A percentile compares a stretch with the other conserved stretches of the same genome.
Evolutionary conservation across 2,329 filamentous ascomycete genomes (phyloP).

Genomic region (Paecilomyces niveus): DNA sequence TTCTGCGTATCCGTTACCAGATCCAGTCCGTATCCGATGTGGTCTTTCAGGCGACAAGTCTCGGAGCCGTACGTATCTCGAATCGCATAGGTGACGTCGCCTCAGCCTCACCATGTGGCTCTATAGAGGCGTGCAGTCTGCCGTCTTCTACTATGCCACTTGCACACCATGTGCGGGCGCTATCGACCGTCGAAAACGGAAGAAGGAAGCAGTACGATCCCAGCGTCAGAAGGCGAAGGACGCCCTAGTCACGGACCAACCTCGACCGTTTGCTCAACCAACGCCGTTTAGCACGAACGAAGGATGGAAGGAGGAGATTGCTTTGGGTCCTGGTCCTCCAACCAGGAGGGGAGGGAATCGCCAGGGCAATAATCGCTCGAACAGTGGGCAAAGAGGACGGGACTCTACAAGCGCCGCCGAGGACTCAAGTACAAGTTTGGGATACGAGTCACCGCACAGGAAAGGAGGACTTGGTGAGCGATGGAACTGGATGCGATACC

Average conservation of each 20-base stretch:
- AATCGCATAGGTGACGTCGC: not conserved
- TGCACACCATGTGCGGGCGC: conserved; percentile 60
- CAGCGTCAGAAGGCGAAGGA: conserved; percentile 58
- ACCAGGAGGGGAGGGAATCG: conserved; percentile 49
- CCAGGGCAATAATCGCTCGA: conserved; percentile 53
- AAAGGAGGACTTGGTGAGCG: conserved; percentile 47
- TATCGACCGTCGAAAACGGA: conserved; percentile 61
- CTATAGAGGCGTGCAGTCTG: conserved; percentile 42
- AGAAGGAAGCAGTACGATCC: conserved; percentile 62
- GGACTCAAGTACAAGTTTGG: conserved; percentile 20
- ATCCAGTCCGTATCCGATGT: conserved; percentile 2
- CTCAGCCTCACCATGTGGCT: conserved; percentile 34
- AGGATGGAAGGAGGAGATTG: conserved; percentile 83
- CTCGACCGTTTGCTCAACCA: conserved; percentile 69
- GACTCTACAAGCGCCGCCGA: conserved; percentile 29
- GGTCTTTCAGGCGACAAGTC: conserved; percentile 7
- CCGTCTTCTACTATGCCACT: conserved; percentile 44
- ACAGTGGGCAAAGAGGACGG: conserved; percentile 51
- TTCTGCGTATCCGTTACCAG: not conserved
- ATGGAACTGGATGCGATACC: conserved; percentile 73
- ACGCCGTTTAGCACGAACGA: conserved; percentile 76
- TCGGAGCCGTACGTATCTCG: conserved; percentile 4
- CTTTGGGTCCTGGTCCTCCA: conserved; percentile 67
- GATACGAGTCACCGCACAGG: conserved; percentile 28
- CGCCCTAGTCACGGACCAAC: conserved; percentile 55